These are phyloP conservation scores for Penicillium italicum DNA, from an alignment of 2,329 filamentous ascomycete genomes.

Conservation along the genomic window DNA sequence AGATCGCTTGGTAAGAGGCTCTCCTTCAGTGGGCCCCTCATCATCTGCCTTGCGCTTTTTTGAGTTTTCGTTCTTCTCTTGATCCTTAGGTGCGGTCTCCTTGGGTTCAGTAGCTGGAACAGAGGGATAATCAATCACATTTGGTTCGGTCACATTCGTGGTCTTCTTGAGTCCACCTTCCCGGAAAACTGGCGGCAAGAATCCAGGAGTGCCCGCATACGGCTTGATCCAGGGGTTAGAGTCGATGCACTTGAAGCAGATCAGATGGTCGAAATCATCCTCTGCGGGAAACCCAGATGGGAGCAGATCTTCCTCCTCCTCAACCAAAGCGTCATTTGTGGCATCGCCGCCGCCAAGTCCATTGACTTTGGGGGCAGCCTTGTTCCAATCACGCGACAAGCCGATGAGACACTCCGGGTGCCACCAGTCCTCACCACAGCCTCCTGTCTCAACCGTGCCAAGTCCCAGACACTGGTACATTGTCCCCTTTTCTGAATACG, in stretches of 20 bases:
- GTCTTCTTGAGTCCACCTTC: conserved; percentile 26
- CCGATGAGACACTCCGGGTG: conserved; percentile 90
- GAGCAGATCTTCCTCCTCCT: conserved; percentile 58
- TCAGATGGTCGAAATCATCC: conserved; percentile 81
- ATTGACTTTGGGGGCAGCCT: conserved; percentile 13
- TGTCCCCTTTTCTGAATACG: conserved; percentile 84
- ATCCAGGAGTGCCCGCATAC: conserved; percentile 77
- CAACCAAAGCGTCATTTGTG: conserved; percentile 36
- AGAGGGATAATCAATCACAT: background rate
- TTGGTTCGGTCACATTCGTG: background rate
- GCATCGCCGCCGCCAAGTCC: conserved; percentile 27
- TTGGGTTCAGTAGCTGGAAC: background rate
- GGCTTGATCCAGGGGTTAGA: conserved; percentile 86
- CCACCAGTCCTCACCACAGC: conserved; percentile 97
- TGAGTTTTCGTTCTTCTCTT: conserved; percentile 25
- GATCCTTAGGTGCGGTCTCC: background rate
- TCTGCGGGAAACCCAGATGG: conserved; percentile 85
- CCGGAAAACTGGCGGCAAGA: conserved; percentile 68
- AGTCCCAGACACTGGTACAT: conserved; percentile 97
- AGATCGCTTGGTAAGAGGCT: conserved; percentile 45
- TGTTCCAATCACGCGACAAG: conserved; percentile 65
- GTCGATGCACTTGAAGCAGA: conserved; percentile 92
- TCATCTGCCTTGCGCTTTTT: conserved; percentile 67
- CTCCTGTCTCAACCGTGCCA: conserved; percentile 73
- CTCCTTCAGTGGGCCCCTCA: conserved; percentile 37